Percentiles rank a stretch among this genome's conserved stretches.
Conservation (phyloP, 1,284 basidiomycete species). For the Afroboletus lepidellus region DNA sequence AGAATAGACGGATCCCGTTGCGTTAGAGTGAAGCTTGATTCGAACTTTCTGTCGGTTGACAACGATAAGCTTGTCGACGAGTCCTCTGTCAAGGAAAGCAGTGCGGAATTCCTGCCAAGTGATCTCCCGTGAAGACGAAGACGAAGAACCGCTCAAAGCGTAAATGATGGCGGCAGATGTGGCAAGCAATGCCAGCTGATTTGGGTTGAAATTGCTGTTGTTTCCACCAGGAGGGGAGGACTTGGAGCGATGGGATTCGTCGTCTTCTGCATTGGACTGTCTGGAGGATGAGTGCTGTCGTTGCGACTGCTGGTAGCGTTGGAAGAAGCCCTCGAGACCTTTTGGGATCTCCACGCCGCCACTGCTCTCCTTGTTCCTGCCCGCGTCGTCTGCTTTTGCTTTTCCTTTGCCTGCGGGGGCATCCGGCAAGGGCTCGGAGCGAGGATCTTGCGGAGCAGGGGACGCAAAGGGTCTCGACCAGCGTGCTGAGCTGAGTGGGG, state of each 20-base stretch:
- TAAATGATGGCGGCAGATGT: slow-evolving; percentile 67
- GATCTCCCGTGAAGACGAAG: slow-evolving; percentile 78
- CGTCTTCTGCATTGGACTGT: slow-evolving; percentile 37
- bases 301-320: slow-evolving; percentile 63
- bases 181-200: slow-evolving; percentile 60
- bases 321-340: slow-evolving; percentile 76
- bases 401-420: slow-evolving; percentile 40
- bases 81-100: slow-evolving; percentile 91
- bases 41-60: slow-evolving; percentile 91
- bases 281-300: slow-evolving; percentile 32
- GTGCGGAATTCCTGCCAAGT: slow-evolving; percentile 99
- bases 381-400: slow-evolving; percentile 35
- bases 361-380: slow-evolving; percentile 22
- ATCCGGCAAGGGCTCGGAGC: slow-evolving; percentile 18
- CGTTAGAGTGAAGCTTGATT: slow-evolving; percentile 85
- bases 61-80: slow-evolving; percentile 93
- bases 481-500: slow-evolving; percentile 12
- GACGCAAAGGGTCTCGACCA: slow-evolving; percentile 43
- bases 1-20: slow-evolving; percentile 72
- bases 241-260: slow-evolving; percentile 39
- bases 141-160: slow-evolving; percentile 59
- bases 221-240: slow-evolving; percentile 48
- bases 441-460: slow-evolving; percentile 36
- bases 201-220: slow-evolving; percentile 49
- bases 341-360: slow-evolving; percentile 39